Base-by-base conservation (phyloP, 169 alveolate species). In the Plasmodium gonderi region DNA sequence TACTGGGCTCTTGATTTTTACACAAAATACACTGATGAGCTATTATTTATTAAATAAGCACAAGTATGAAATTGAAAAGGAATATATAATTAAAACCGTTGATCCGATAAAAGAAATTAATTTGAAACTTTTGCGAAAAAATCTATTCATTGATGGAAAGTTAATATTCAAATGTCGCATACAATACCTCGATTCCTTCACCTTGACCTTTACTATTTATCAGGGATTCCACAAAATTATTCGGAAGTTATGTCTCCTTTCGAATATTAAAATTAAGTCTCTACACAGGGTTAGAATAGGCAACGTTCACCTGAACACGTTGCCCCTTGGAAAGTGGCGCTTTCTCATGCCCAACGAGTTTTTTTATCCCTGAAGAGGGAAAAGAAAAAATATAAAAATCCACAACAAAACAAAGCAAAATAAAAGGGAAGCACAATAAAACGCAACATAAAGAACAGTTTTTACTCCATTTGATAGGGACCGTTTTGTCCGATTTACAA, bases 291-390 rank as follows among this genome's bases (percentile, higher is more conserved):
- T 36, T 47, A 40, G 91, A 42, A 80, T 92, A 20, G 95, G 95
- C 5, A 49, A 49, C 33, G 60, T 92, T 29, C 93, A 76, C 79
- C 75, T 92, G 44, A 90, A 90, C 5, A 78, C 79, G 9, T 72
- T 92, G 38, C 95, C 95, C 40, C 47, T 44, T 9, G 95, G 95
- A n/a, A 87, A 90, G 47, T 92, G 95, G 95, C 74, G 95, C 40
- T 85, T 90, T 42, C 95, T 92, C 45, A 90, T 87, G 91, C 95
- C 91, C 75, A 80, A 92, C 47, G 95, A 92, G 49, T 85, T 60
- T 82, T 92, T 92, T 72, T 82, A 72, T 78, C 64, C 26, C 40
- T 60, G 26, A 60, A 60, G 26, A 60, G 26, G 17, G 72, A 36
- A 3, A 3, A 33, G 36, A 9, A 9, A 42, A 42, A 9, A 17